Base-by-base conservation (phyloP, 352 stramenopile genomes). In the Globisporangium echinulatum region DNA sequence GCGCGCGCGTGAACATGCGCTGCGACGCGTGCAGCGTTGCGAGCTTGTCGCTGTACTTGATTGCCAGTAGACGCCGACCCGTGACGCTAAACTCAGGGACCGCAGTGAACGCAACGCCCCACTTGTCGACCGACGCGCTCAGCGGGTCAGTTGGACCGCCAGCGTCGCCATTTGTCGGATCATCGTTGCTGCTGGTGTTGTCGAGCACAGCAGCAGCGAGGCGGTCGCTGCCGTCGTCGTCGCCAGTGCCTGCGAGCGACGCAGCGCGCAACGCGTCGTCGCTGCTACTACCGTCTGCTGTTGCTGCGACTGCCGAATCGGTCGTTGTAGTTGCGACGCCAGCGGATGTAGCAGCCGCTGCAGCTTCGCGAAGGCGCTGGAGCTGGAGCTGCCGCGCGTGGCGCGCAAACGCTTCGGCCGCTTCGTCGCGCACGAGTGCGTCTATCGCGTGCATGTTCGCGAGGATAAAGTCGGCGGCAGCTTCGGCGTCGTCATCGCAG, bases 401-500 rank as follows among this genome's bases (percentile, higher is more conserved):
- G 8, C 82, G 75, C n/a, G 58, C 70, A 15, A 79, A 63, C 0
- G 62, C 59, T 33, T 93, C 86, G 5, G 70, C 60, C 66, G 92
- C 86, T 69, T 93, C 85, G 8, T 93, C 85, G 7, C 80, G 78
- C 36, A 94, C 72, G 7, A 96, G 71, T 8, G 69, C 68, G 52
- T 93, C 82, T 70, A 96, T 93, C 6, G 74, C 72, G 52, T 94
- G 71, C 79, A 92, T 89, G 65, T 96, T 93, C 15, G 79, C 75
- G 4, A 96, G 64, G 64, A 96, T 89, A 37, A 85, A 96, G 59
- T 96, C 85, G 0, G 82, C 82, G 8, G 85, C 81, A 54, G 90
- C 74, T 48, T 94, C 85, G 0, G 80, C 72, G 62, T 96, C 85
- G 40, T 96, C 86, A 54, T 94, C 82, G 61, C 86, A 93, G 48